phyloP scores from a whole-genome alignment of 768 basidiomycete genomes.

The Tylopilus felleus region DNA sequence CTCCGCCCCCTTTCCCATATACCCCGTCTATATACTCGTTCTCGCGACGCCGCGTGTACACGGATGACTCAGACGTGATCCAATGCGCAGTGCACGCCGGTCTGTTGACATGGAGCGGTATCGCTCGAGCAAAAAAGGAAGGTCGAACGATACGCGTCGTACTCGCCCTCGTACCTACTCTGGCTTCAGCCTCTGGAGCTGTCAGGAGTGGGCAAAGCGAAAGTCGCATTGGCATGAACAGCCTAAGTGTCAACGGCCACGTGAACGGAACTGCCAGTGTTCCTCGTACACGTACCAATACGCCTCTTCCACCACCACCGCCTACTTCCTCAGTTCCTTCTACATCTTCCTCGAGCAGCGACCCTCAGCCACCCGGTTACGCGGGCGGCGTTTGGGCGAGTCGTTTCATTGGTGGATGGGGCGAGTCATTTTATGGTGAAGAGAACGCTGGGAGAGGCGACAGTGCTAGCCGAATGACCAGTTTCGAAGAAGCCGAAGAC shows the following conservation, averaged over 20 bases:
- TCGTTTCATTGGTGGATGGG: slow-evolving; percentile 43
- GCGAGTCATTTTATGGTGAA: slow-evolving; percentile 34
- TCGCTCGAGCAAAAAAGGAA: slow-evolving; percentile 36
- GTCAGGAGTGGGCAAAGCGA: slow-evolving; percentile 28
- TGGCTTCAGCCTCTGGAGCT: slow-evolving; percentile 43
- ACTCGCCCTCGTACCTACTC: slow-evolving; percentile 38
- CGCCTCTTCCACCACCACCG: slow-evolving; percentile 23
- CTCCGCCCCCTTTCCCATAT: slow-evolving; percentile 37
- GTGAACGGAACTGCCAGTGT: slow-evolving; percentile 29
- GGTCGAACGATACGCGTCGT: slow-evolving; percentile 41
- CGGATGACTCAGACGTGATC: slow-evolving; percentile 74
- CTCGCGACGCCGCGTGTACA: slow-evolving; percentile 59
- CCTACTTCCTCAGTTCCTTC: slow-evolving; percentile 23
- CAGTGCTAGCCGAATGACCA: slow-evolving; percentile 23
- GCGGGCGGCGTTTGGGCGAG: slow-evolving; percentile 33
- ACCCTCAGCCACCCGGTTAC: slow-evolving; percentile 23
- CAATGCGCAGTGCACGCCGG: slow-evolving; percentile 69
- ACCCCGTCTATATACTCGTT: slow-evolving; percentile 23
- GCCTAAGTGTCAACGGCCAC: slow-evolving; percentile 24
- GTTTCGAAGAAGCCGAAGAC: slow-evolving; percentile 42
- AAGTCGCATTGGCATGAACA: slow-evolving; percentile 17
- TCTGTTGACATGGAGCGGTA: slow-evolving; percentile 41
- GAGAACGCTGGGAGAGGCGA: slow-evolving; percentile 29
- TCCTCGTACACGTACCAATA: slow-evolving; percentile 30
- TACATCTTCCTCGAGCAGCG: slow-evolving; percentile 26